Base-by-base conservation (phyloP, 2,329 filamentous ascomycete species). In the Cercospora zeina region DNA sequence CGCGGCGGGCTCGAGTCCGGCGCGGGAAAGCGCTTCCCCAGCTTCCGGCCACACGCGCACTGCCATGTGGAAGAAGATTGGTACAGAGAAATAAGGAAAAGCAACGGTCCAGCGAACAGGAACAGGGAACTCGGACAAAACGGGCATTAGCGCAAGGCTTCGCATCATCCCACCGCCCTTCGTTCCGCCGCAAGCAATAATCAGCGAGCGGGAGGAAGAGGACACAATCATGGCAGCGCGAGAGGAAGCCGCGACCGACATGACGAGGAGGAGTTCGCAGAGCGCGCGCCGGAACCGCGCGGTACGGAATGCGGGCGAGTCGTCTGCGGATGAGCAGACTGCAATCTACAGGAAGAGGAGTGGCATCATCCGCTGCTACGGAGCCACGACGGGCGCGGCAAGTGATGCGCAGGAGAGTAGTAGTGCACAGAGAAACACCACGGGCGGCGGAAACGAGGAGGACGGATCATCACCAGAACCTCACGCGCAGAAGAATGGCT, bases 251-350 rank as follows among this genome's bases (percentile, higher is more conserved):
- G 58, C 65, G 24, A 6, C 24, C 3, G 24, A 27, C 24, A 27
- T 11, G 49, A 51, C 13, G n/a, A 19, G 24, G 39, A 16, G 19
- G 16, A 65, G 58, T 53, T 59, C 58, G 36, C 49, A 64, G 31
- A 58, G 54, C 10, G 60, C 59, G 10, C 45, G 62, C 16, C 47
- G 66, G 30, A 64, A 61, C 24, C 58, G 60, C n/a, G 30, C 53
- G 19, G 54, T 34, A 8, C 42, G 62, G 30, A 61, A 61, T 14
- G 61, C 62, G 51, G 68, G 67, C 8, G 74, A 75, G 56, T 76
- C 73, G 58, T 76, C 73, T 57, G 74, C 73, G 37, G 76, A 78
- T 59, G 78, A 80, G 64, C 77, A 70, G 57, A 80, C 79, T 19
- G 74, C 73, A 34, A 79, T 81, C 19, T 63, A 79, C 16, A 63